Conservation (phyloP, 176 grass and related monocot genomes). For the Phyllostachys edulis region DNA sequence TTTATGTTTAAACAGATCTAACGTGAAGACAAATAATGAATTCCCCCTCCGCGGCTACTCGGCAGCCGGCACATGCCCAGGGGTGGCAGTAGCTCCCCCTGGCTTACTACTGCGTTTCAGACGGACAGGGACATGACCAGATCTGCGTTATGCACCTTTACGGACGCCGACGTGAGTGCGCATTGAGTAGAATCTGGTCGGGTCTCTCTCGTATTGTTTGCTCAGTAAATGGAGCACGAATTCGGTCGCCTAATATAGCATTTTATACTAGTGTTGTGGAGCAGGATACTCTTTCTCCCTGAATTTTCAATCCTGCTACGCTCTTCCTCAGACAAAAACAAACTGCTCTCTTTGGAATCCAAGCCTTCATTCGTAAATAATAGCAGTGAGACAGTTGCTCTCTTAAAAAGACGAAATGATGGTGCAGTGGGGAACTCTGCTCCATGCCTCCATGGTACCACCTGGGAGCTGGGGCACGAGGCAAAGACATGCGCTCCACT, state of each 20-base stretch:
- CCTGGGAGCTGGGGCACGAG: not conserved
- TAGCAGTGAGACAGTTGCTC: not conserved
- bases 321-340: not conserved
- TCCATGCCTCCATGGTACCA: not conserved
- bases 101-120: not conserved
- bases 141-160: constrained; percentile 16
- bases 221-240: not conserved
- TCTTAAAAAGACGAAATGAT: not conserved
- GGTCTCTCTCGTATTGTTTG: not conserved
- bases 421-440: not conserved
- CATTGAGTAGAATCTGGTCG: not conserved
- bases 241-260: not conserved
- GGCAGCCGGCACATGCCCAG: not conserved
- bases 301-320: not conserved
- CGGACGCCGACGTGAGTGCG: not conserved
- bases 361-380: not conserved
- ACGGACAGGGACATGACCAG: not conserved
- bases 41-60: not conserved
- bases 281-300: not conserved
- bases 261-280: not conserved
- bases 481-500: not conserved
- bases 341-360: not conserved
- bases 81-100: not conserved
- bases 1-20: too few species aligned
- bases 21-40: too few species aligned